Conservation (phyloP, 495 filamentous ascomycete genomes). For the Lasiosphaeria miniovina region DNA sequence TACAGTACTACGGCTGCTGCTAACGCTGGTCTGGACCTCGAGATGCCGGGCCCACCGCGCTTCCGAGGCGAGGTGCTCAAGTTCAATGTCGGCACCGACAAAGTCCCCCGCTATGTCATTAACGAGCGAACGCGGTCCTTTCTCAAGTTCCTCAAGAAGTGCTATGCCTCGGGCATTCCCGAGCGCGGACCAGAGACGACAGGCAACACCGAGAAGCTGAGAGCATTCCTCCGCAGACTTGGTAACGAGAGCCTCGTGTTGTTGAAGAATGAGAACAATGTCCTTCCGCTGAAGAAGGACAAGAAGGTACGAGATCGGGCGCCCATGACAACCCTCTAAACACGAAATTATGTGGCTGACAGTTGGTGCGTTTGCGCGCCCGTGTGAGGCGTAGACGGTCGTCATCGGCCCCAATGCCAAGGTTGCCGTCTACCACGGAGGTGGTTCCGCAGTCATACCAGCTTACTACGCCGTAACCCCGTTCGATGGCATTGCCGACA, state of each 20-base stretch:
- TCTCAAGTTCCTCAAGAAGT: slow-evolving; percentile 58
- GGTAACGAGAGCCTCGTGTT: slow-evolving; percentile 69
- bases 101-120: slow-evolving; percentile 55
- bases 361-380: too few relatives aligned
- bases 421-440: slow-evolving; percentile 64
- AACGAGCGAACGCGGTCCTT: slow-evolving; percentile 63
- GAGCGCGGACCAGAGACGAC: slow-evolving; percentile 46
- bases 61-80: slow-evolving; percentile 61
- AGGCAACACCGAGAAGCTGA: slow-evolving; percentile 39
- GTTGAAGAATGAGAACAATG: slow-evolving; percentile 66
- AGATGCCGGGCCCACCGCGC: slow-evolving; percentile 69
- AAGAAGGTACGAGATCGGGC: slow-evolving; percentile 42
- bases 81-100: slow-evolving; percentile 57
- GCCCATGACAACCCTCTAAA: not conserved
- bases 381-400: slow-evolving; percentile 31
- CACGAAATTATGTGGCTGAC: not conserved
- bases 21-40: slow-evolving; percentile 67
- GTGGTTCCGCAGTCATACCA: slow-evolving; percentile 64
- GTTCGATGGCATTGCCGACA: slow-evolving; percentile 60
- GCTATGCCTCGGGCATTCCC: slow-evolving; percentile 51
- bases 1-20: slow-evolving; percentile 66
- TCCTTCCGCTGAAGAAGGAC: slow-evolving; percentile 63
- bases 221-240: slow-evolving; percentile 55
- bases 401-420: slow-evolving; percentile 69
- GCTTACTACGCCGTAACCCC: slow-evolving; percentile 69